Evolutionary conservation across 495 filamentous ascomycete species (phyloP), one percentile per base, ranked within the genome.

Genomic region (Neurospora tetrasperma): DNA sequence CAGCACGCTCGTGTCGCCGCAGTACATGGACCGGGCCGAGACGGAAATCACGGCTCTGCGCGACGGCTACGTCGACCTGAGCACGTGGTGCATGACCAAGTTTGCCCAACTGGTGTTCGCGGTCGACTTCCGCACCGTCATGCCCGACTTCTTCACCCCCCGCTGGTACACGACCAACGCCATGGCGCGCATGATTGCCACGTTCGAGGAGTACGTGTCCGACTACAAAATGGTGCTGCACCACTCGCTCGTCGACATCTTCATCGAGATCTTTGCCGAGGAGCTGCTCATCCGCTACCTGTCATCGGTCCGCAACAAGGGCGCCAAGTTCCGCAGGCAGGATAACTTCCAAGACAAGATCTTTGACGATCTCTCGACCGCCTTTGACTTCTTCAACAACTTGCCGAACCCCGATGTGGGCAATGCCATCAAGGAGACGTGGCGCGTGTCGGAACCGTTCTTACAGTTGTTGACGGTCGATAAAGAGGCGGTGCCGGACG

Each of bases 61-160:
- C 48, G 92, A 97, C 80, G 94, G 94, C 68, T 98, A 97, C 80
- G 92, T 98, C 42, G 96, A 98, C 80, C 85, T 97, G 18, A 92
- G 92, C 78, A 96, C 93, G 5, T 93, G 94, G 84, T 97, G 93
- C 82, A 90, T 98, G 62, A 86, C 88, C 72, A 91, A 90, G 75
- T 97, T 98, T 75, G 92, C 92, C 42, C 83, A 87, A 69, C 85
- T 97, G 23, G 90, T 99, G 75, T 97, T 99, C 84, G 82, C 84
- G 27, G 88, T 94, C 76, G 96, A 99, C 85, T 93, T 99, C 83
- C 86, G 85, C 74, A 78, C 88, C 20, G 93, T 94, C 27, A 88
- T 97, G 73, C 87, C 91, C 40, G 92, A 96, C 62, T 92, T 98
- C 83, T 99, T 98, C 86, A 98, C 95, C 0, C 82, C 88, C 27